Evolutionary conservation across 179 eudicot genomes (phyloP).

Genomic region (Pouteria campechiana): DNA sequence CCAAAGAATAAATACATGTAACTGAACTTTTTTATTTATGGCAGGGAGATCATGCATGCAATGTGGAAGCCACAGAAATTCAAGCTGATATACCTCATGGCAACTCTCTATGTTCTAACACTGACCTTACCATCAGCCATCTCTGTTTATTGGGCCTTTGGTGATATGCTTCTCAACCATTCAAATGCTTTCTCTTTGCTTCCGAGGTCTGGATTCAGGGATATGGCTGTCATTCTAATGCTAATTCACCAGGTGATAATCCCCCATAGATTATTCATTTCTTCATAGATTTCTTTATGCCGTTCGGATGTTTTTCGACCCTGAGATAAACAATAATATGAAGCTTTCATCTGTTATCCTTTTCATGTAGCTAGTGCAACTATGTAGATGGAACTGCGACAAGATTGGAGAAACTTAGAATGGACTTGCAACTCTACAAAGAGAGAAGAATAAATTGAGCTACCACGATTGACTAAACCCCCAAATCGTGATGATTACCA

Average conservation of each 20-base stretch:
- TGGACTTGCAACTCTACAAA: too few relatives aligned
- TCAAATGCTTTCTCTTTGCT: slow-evolving; percentile 75
- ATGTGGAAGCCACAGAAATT: slow-evolving; percentile 98
- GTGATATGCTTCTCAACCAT: slow-evolving; percentile 64
- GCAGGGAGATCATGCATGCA: slow-evolving; percentile 89
- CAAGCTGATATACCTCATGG: slow-evolving; percentile 63
- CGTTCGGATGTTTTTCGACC: too few relatives aligned
- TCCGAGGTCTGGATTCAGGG: slow-evolving; percentile 59
- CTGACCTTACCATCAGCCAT: slow-evolving; percentile 82
- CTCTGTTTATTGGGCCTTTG: slow-evolving; percentile 95
- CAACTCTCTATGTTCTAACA: slow-evolving; percentile 76
- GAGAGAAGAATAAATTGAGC: too few relatives aligned
- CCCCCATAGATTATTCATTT: too few relatives aligned
- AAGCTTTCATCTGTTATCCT: too few relatives aligned
- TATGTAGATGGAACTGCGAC: too few relatives aligned
- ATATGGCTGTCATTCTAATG: slow-evolving; percentile 75
- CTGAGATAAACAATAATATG: too few relatives aligned
- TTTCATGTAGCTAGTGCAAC: too few relatives aligned
- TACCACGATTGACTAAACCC: too few relatives aligned
- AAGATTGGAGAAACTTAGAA: too few relatives aligned
- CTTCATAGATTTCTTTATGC: too few relatives aligned
- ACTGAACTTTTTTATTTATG: neutral
- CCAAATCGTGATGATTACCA: too few relatives aligned
- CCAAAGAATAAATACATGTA: neutral
- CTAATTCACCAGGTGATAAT: slow-evolving; percentile 93